Percentiles rank a stretch among this genome's conserved stretches.
Evolutionary conservation across 2,329 filamentous ascomycete genomes (phyloP).

Genomic region (Pseudogymnoascus sp.): DNA sequence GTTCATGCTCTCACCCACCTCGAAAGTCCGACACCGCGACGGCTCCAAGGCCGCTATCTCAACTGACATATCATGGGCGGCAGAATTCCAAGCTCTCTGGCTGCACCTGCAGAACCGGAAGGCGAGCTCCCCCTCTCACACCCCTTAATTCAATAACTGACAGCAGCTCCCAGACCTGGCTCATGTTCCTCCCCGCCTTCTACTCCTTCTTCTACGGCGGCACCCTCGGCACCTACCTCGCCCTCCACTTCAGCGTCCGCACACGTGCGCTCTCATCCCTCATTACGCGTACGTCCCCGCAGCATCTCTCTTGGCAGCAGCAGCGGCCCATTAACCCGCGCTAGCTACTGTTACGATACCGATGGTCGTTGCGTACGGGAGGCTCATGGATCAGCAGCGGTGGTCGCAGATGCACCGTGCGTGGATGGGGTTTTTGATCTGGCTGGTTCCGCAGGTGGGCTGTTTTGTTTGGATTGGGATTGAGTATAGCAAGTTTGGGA

Average conservation of each 20-base stretch:
- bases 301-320: constrained; percentile 8
- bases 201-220: constrained; percentile 35
- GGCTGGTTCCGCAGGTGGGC: constrained; percentile 25
- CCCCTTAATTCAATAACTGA: neutral
- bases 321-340: neutral
- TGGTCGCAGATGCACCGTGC: constrained; percentile 27
- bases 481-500: constrained; percentile 17
- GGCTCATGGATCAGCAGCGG: constrained; percentile 24
- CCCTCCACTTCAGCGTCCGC: constrained; percentile 29
- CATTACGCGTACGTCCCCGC: constrained; percentile 23
- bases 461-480: constrained; percentile 30
- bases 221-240: constrained; percentile 31
- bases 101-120: constrained; percentile 23
- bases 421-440: constrained; percentile 25
- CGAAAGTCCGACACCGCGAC: constrained; percentile 23
- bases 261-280: constrained; percentile 29
- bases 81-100: constrained; percentile 22
- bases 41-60: constrained; percentile 22
- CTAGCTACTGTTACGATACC: constrained; percentile 13
- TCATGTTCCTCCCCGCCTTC: constrained; percentile 30
- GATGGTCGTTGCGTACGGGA: constrained; percentile 17
- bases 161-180: constrained; percentile 24
- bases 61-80: constrained; percentile 15
- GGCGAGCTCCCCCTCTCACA: constrained; percentile 17
- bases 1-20: constrained; percentile 23